A percentile compares a stretch with the other conserved stretches of the same genome.
Evolutionary conservation across 2,329 filamentous ascomycete genomes (phyloP).

Genomic region (Aspergillus fischeri): DNA sequence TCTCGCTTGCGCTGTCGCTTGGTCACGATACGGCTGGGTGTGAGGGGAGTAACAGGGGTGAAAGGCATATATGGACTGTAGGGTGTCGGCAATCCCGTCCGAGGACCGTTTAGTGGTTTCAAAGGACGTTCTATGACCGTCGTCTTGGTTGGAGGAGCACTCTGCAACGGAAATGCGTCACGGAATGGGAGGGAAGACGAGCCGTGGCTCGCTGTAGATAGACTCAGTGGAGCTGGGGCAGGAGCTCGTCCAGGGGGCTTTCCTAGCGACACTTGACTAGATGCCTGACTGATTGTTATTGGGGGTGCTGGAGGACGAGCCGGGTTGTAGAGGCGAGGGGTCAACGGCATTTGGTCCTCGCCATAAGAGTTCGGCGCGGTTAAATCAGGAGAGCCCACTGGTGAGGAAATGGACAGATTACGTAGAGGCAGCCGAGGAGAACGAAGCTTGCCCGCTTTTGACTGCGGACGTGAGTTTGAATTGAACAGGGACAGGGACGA

Average conservation of each 20-base stretch:
- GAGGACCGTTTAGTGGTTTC: conserved; percentile 34
- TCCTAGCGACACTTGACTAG: conserved; percentile 25
- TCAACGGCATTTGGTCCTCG: conserved; percentile 53
- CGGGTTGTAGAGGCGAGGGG: conserved; percentile 54
- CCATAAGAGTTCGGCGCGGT: conserved; percentile 41
- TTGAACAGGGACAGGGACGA: conserved; percentile 41
- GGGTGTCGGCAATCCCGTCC: conserved; percentile 46
- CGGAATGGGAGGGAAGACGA: conserved; percentile 42
- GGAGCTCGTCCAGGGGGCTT: conserved; percentile 17
- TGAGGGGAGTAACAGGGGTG: conserved; percentile 48
- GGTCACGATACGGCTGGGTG: conserved; percentile 43
- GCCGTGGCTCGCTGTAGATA: conserved; percentile 25
- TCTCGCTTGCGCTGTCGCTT: conserved; percentile 41
- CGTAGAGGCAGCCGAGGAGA: conserved; percentile 43
- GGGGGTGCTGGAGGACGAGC: conserved; percentile 48
- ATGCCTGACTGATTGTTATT: conserved; percentile 27
- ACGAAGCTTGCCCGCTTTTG: conserved; percentile 40
- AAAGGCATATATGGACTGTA: conserved; percentile 51
- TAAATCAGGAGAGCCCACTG: conserved; percentile 46
- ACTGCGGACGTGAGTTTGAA: conserved; percentile 36
- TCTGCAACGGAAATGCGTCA: conserved; percentile 39
- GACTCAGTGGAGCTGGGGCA: conserved; percentile 29
- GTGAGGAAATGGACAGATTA: conserved; percentile 56
- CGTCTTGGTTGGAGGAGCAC: conserved; percentile 46
- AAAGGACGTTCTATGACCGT: conserved; percentile 45